A percentile compares a stretch with the other conserved stretches of the same genome.
phyloP scores from a whole-genome alignment of 2,329 filamentous ascomycete genomes.

The Colletotrichum sp. region DNA sequence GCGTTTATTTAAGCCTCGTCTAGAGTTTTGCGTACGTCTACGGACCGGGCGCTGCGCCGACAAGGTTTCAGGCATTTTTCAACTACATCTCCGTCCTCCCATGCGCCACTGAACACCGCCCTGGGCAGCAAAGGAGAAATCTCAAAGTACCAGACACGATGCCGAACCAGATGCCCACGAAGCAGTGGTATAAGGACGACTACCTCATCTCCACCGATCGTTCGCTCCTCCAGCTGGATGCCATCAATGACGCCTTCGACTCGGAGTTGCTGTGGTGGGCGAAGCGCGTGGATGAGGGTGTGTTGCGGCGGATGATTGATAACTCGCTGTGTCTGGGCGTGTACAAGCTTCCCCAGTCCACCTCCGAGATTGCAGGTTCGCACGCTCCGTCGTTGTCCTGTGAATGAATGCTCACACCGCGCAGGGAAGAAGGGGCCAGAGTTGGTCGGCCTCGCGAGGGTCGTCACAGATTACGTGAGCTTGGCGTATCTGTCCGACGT shows the following conservation, averaged over 20 bases:
- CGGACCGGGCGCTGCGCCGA: not conserved
- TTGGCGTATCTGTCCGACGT: slow-evolving; percentile 60
- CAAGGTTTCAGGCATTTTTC: not conserved
- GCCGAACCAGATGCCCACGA: slow-evolving; percentile 23
- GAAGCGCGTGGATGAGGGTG: slow-evolving; percentile 50
- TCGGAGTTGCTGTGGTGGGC: slow-evolving; percentile 68
- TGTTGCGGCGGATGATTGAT: slow-evolving; percentile 56
- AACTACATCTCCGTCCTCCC: not conserved
- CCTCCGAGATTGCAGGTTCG: slow-evolving; percentile 35
- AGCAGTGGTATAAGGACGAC: slow-evolving; percentile 55
- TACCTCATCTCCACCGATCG: slow-evolving; percentile 68
- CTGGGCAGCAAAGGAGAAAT: not conserved
- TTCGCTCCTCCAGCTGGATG: slow-evolving; percentile 55
- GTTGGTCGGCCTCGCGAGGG: slow-evolving; percentile 43
- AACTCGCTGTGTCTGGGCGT: slow-evolving; percentile 66
- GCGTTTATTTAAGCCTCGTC: not conserved
- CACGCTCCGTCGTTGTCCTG: not conserved
- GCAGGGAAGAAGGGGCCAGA: slow-evolving; percentile 28
- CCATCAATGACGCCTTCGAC: slow-evolving; percentile 59
- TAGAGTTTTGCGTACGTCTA: not conserved
- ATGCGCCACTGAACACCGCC: not conserved
- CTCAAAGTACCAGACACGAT: not conserved
- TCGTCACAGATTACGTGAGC: slow-evolving; percentile 22
- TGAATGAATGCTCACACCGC: not conserved
- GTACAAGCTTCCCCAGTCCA: slow-evolving; percentile 45